phyloP scores from a whole-genome alignment of 108 stramenopile genomes.

The Nitzschia inconspicua region DNA sequence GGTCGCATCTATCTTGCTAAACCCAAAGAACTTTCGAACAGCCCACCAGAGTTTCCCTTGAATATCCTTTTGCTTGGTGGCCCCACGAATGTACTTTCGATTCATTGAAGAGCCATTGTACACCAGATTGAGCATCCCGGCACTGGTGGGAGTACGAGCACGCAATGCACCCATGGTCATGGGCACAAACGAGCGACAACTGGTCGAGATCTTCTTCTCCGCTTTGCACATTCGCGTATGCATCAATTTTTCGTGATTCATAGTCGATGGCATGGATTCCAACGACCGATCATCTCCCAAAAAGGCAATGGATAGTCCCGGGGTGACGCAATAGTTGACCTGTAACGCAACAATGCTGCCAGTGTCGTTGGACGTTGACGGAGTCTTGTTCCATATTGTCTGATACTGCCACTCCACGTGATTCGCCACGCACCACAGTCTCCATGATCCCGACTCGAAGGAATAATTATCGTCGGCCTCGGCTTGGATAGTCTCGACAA shows the following conservation, averaged over 20 bases:
- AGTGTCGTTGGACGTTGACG: too few relatives aligned
- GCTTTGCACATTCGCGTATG: conserved; percentile 15
- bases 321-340: conserved; percentile 46
- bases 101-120: too few relatives aligned
- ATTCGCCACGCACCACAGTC: conserved; percentile 26
- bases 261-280: conserved; percentile 19
- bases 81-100: too few relatives aligned
- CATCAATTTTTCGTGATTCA: too few relatives aligned
- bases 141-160: conserved; percentile 68
- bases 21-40: conserved; percentile 14
- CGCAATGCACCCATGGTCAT: conserved; percentile 51
- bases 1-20: neutral
- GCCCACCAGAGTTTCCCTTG: conserved; percentile 16
- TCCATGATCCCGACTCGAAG: conserved; percentile 19
- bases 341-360: conserved; percentile 22
- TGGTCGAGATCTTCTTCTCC: too few relatives aligned
- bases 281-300: conserved; percentile 20
- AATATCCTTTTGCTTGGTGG: too few relatives aligned
- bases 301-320: conserved; percentile 41
- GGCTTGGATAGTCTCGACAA: conserved; percentile 31
- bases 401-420: conserved; percentile 42
- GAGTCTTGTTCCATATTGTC: too few relatives aligned
- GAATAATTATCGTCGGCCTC: too few relatives aligned
- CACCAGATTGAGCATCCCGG: conserved; percentile 80
- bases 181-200: too few relatives aligned